Percentiles rank a stretch among this genome's conserved stretches.
phyloP scores from a whole-genome alignment of 371 early-diverging fungal genomes.

The Mortierella sp. region DNA sequence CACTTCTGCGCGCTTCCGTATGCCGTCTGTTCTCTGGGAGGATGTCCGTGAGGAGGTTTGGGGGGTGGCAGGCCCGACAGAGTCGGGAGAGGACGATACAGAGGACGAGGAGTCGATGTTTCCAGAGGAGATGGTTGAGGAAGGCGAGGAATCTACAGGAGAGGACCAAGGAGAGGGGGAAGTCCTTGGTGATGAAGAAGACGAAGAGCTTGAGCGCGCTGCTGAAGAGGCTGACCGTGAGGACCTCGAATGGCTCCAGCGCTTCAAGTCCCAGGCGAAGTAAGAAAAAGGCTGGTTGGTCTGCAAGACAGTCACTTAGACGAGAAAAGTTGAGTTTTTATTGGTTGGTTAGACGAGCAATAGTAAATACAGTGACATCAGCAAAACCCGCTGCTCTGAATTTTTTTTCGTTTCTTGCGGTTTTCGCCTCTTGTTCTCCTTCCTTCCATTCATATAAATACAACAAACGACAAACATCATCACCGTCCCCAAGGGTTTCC shows the following conservation, averaged over 20 bases:
- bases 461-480: slow-evolving; percentile 10
- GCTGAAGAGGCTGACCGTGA: slow-evolving; percentile 19
- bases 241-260: slow-evolving; percentile 17
- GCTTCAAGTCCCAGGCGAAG: neutral
- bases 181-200: neutral
- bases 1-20: slow-evolving; percentile 40
- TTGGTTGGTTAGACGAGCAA: neutral
- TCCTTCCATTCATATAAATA: slow-evolving; percentile 26
- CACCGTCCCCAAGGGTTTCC: slow-evolving; percentile 18
- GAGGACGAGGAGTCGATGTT: neutral
- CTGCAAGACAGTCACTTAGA: neutral
- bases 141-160: neutral
- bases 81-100: neutral
- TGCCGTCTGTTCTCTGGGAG: slow-evolving; percentile 56
- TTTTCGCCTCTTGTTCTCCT: slow-evolving; percentile 35
- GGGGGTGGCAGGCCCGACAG: neutral
- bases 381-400: neutral
- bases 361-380: neutral
- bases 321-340: too few relatives aligned
- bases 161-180: neutral
- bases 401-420: neutral
- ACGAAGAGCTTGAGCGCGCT: slow-evolving; percentile 1
- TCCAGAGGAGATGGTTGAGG: neutral
- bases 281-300: neutral
- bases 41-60: slow-evolving; percentile 46